Evolutionary conservation across 345 rosid species (phyloP), one percentile per base, ranked within the genome.

Genomic region (Eucalyptus cladocalyx): DNA sequence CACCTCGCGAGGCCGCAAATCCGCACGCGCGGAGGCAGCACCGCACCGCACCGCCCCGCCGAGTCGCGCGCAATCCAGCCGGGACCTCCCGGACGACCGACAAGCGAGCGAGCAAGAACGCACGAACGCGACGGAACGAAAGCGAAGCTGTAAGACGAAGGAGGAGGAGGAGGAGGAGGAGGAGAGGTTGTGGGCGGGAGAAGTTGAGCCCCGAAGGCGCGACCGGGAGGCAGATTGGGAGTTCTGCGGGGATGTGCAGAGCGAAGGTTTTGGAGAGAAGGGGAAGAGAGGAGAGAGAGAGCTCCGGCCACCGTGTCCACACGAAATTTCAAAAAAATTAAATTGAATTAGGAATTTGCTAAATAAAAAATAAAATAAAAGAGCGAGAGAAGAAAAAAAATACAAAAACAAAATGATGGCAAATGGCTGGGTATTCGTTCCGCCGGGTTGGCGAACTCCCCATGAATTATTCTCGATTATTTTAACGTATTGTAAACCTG

Each of bases 241-340:
- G 16, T 50, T 16, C 30, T 69, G 23, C 26, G 21, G 80, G 37
- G 81, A 69, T 18, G 19, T 5, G 85, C 45, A 17, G 43, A 6
- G 8, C 26, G 81, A 34, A 19, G 81, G 81, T 2, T 72, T 34
- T 34, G 45, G 83, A 11, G 17, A 60, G 14, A 5, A 58, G 34
- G n/a, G 32, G 30, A 4, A 28, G 18, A 14, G 72, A 30, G 32
- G 87, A 87, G 60, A 62, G 87, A 87, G 50, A 43, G 8, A 3
- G 4, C 86, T 51, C 88, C 80, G 88, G 56, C 86, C 48, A 87
- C 89, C n/a, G 89, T 76, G 92, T 88, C 90, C 92, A 90, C 90
- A 80, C 23, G 88, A 90, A 80, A 23, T 48, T 54, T 23, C 4
- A 18, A 83, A 76, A 30, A 10, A 21, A 42, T 6, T 17, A 80